phyloP scores from a whole-genome alignment of 2,329 filamentous ascomycete species.

The Tricladium varicosporioides region DNA sequence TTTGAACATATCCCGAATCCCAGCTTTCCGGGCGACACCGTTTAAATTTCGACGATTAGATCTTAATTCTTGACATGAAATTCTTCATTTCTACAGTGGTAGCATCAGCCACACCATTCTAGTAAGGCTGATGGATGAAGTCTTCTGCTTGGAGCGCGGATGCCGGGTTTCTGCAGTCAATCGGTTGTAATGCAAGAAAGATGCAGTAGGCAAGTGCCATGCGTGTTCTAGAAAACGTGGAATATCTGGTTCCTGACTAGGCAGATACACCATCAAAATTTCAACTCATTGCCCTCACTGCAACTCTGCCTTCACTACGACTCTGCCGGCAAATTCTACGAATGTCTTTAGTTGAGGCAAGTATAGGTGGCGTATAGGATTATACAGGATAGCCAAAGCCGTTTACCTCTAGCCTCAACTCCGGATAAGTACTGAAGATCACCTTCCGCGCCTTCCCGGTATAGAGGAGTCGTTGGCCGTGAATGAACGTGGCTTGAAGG shows the following conservation, averaged over 20 bases:
- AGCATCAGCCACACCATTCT: not conserved
- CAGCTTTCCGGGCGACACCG: not conserved
- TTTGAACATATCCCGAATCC: not conserved
- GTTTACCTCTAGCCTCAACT: not conserved
- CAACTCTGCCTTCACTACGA: not conserved
- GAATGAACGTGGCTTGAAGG: not conserved
- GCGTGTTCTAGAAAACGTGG: slow-evolving; percentile 11
- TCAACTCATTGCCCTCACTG: not conserved
- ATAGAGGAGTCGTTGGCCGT: not conserved
- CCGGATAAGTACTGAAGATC: not conserved
- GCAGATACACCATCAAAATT: not conserved
- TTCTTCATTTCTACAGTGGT: not conserved
- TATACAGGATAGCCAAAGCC: too few species aligned
- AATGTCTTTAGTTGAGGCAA: not conserved
- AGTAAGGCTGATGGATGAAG: not conserved
- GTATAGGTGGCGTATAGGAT: too few species aligned
- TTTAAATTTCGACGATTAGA: not conserved
- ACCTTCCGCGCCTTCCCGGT: not conserved
- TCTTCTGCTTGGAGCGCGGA: not conserved
- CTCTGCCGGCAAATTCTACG: not conserved
- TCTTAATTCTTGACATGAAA: not conserved
- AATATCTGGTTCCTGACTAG: slow-evolving; percentile 1
- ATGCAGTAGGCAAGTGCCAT: not conserved
- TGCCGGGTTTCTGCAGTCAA: not conserved
- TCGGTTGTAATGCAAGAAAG: not conserved